Conservation (phyloP, 495 filamentous ascomycete species). For the Penicillium egyptiacum region DNA sequence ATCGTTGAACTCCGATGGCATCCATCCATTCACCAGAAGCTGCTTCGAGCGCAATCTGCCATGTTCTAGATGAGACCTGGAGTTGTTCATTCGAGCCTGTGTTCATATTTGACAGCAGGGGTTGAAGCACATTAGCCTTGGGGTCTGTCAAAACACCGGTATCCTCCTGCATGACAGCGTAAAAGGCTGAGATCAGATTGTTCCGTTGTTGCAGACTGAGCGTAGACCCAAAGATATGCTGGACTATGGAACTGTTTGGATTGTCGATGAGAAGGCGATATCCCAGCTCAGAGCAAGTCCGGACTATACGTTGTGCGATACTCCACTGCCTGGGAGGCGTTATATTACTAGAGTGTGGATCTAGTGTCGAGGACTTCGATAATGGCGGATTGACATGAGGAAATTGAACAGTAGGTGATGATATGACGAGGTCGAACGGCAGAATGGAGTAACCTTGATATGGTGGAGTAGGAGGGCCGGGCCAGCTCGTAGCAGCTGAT, state of each 20-base stretch:
- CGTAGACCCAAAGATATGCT: slow-evolving; percentile 26
- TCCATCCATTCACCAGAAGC: slow-evolving; percentile 29
- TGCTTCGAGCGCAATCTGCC: slow-evolving; percentile 27
- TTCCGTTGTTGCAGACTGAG: slow-evolving; percentile 26
- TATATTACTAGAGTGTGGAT: slow-evolving; percentile 9
- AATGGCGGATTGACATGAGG: slow-evolving; percentile 11
- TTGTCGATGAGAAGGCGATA: slow-evolving; percentile 27
- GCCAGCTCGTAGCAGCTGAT: neutral
- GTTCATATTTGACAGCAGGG: slow-evolving; percentile 15
- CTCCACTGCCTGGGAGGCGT: slow-evolving; percentile 19
- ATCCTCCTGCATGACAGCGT: slow-evolving; percentile 24
- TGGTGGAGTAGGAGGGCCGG: slow-evolving; percentile 22
- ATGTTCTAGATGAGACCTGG: slow-evolving; percentile 20
- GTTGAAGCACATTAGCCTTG: slow-evolving; percentile 24
- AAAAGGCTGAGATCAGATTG: slow-evolving; percentile 24
- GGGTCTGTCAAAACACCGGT: slow-evolving; percentile 22
- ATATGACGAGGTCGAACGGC: slow-evolving; percentile 25
- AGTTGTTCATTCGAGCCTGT: slow-evolving; percentile 17
- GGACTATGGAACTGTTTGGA: slow-evolving; percentile 18
- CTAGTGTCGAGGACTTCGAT: slow-evolving; percentile 15
- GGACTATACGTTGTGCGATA: slow-evolving; percentile 33
- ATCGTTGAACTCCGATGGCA: slow-evolving; percentile 32
- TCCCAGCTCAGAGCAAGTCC: slow-evolving; percentile 28
- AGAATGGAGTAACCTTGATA: slow-evolving; percentile 25
- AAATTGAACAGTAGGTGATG: slow-evolving; percentile 19